Evolutionary conservation across 768 basidiomycete genomes (phyloP).

Genomic region (Clitopilus hobsonii): DNA sequence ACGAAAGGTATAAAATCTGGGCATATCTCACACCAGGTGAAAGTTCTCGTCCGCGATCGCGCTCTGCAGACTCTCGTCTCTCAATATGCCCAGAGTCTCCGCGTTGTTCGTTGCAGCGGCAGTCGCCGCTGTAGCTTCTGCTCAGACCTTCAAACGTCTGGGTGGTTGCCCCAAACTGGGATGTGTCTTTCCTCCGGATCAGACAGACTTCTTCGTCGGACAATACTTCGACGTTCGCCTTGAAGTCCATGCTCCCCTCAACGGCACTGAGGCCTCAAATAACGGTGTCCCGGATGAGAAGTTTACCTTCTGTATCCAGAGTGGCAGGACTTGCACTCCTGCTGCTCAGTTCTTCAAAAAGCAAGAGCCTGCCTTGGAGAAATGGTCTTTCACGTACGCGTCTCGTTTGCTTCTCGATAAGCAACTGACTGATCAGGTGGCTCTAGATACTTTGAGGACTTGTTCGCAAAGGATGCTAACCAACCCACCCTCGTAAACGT

Average conservation of each 20-base stretch:
- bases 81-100: not conserved
- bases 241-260: constrained; percentile 38
- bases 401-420: not conserved
- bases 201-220: constrained; percentile 36
- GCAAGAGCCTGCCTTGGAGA: constrained; percentile 27
- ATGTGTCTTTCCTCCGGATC: constrained; percentile 40
- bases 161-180: constrained; percentile 36
- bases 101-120: constrained; percentile 4
- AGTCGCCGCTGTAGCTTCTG: constrained; percentile 20
- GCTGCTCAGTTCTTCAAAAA: constrained; percentile 32
- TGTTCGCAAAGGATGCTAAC: constrained; percentile 34
- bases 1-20: not conserved
- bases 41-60: not conserved
- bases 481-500: constrained; percentile 30
- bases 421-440: too few relatives aligned
- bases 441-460: constrained; percentile 40
- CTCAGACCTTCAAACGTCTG: constrained; percentile 35
- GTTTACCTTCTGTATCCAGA: constrained; percentile 34
- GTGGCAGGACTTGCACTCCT: constrained; percentile 25
- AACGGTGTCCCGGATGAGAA: constrained; percentile 31
- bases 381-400: constrained; percentile 36
- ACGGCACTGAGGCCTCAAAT: constrained; percentile 30
- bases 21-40: not conserved
- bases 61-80: not conserved
- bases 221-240: constrained; percentile 39